These are phyloP conservation scores for Arbutus unedo DNA, from an alignment of 148 eudicot species.

Conservation along the genomic window DNA sequence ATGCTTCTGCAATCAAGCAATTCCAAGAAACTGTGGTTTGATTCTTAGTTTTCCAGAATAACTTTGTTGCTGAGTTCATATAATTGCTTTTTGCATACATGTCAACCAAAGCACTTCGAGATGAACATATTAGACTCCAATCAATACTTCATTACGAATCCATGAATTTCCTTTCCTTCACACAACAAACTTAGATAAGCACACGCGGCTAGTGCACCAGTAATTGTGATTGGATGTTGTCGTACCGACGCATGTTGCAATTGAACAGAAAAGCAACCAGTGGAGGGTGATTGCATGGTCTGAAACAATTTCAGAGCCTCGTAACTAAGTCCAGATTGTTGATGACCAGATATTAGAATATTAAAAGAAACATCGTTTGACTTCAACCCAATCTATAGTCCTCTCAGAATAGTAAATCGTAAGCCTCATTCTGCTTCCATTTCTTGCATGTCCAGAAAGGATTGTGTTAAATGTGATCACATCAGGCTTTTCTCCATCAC, in stretches of 20 bases:
- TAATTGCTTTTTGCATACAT: slow-evolving; percentile 54
- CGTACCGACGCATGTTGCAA: slow-evolving; percentile 16
- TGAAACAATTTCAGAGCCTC: slow-evolving; percentile 55
- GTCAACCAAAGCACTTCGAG: slow-evolving; percentile 50
- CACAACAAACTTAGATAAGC: slow-evolving; percentile 35
- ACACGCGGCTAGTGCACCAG: slow-evolving; percentile 55
- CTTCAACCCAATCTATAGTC: slow-evolving; percentile 33
- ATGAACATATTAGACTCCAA: slow-evolving; percentile 42
- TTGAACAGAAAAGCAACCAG: slow-evolving; percentile 16
- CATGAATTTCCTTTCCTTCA: slow-evolving; percentile 54
- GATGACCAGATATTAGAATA: slow-evolving; percentile 49
- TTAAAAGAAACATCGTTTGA: slow-evolving; percentile 44
- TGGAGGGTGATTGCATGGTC: slow-evolving; percentile 38
- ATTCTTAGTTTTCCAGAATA: slow-evolving; percentile 39
- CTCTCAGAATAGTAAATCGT: slow-evolving; percentile 36
- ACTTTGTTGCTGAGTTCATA: slow-evolving; percentile 36
- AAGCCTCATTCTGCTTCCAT: slow-evolving; percentile 38
- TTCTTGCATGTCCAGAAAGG: slow-evolving; percentile 42
- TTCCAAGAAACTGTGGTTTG: slow-evolving; percentile 53
- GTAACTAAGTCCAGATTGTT: slow-evolving; percentile 36
- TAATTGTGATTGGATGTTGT: slow-evolving; percentile 37
- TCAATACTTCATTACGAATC: slow-evolving; percentile 28
- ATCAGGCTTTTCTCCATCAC: slow-evolving; percentile 38
- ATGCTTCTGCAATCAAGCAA: slow-evolving; percentile 35
- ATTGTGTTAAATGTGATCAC: slow-evolving; percentile 49